A percentile compares a stretch with the other conserved stretches of the same genome.
These are phyloP conservation scores for Avicennia marina DNA, from an alignment of 257 asterid genomes.

Conservation along the genomic window DNA sequence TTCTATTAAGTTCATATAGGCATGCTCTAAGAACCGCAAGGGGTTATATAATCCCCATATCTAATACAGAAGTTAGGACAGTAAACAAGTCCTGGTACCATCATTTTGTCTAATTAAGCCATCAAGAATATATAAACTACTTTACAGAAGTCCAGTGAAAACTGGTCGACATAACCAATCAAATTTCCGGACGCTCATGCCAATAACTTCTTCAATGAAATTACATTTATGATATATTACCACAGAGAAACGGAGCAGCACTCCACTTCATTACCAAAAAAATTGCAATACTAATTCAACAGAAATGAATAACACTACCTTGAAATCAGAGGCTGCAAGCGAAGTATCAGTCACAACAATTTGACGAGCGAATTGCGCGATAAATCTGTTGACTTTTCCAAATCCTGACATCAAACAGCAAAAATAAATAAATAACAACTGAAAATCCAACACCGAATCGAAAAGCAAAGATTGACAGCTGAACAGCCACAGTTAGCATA, in stretches of 20 bases:
- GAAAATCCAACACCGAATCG: not conserved
- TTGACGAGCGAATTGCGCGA: constrained; percentile 23
- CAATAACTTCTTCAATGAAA: not conserved
- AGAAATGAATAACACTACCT: constrained; percentile 15
- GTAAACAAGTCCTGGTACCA: no score
- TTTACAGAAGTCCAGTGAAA: not conserved
- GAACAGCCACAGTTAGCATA: not conserved
- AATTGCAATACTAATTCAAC: not conserved
- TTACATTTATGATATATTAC: not conserved
- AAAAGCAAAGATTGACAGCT: not conserved
- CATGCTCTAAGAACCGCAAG: no score
- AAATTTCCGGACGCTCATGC: not conserved
- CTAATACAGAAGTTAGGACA: no score
- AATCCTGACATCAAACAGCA: constrained; percentile 22
- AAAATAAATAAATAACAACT: not conserved
- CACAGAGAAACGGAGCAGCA: not conserved
- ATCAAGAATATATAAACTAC: not conserved
- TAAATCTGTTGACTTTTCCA: constrained; percentile 23
- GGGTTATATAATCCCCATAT: no score
- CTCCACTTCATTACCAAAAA: not conserved
- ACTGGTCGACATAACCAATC: no score
- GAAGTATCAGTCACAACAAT: constrained; percentile 21
- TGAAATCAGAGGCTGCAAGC: constrained; percentile 21
- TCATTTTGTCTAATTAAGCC: no score
- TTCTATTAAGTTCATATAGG: no score